Base-by-base conservation (phyloP, 1,139 yeast species). In the Arxiozyma telluris region DNA sequence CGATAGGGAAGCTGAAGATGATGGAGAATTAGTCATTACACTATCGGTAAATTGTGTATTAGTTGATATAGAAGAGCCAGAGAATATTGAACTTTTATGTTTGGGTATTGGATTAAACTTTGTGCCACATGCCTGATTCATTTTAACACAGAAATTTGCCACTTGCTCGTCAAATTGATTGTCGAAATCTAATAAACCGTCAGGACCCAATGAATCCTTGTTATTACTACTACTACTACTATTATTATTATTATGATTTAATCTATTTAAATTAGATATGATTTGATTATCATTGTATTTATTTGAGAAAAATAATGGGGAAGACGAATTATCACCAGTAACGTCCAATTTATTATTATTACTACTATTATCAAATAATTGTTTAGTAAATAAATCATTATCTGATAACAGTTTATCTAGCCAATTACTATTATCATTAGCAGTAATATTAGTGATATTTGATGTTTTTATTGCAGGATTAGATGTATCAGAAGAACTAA, bases 61-160 rank as follows among this genome's bases (percentile, higher is more conserved):
- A 8, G 27, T 43, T 1, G 30, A 21, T 43, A 22, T 25, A 1
- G 44, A 21, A 22, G 21, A 42, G 5, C 27, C n/a, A n/a, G 47
- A 45, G 1, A 34, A 20, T 2, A 21, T 18, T 15, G 25, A 21
- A 22, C 20, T 21, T 20, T 44, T 48, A 21, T 41, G 53, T 64
- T 79, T 78, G 9, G 96, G 96, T 9, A 83, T 69, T 3, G 96
- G 96, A 57, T 79, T 72, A 34, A 75, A 75, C 64, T 76, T 82
- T n/a, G 84, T 84, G 20, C 96, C 97, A 70, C 98, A 91, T 0
- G 91, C 97, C 66, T 82, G 79, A 58, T 80, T 80, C 62, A 91
- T 75, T 63, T 83, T 80, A 30, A 78, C 79, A 66, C 98, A 91
- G 65, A 91, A 91, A 50, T 83, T 84, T 44, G 70, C 64, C 25